These are phyloP conservation scores for Agrocybe pediades DNA, from an alignment of 768 basidiomycete species.

Conservation along the genomic window DNA sequence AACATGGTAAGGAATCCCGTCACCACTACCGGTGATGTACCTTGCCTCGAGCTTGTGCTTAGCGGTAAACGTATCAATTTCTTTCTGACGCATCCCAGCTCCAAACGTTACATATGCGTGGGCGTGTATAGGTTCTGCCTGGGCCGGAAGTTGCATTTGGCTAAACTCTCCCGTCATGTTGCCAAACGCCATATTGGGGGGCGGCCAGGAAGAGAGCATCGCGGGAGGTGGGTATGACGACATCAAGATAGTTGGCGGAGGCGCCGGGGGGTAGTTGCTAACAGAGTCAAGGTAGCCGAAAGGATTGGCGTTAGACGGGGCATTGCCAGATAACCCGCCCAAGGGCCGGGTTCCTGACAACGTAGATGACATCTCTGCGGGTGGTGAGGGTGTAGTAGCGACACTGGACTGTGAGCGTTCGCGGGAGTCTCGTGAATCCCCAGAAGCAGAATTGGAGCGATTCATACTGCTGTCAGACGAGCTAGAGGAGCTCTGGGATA, in stretches of 20 bases:
- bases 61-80: conserved; percentile 78
- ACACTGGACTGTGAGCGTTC: conserved; percentile 24
- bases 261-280: conserved; percentile 28
- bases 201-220: conserved; percentile 36
- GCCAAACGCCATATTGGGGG: conserved; percentile 27
- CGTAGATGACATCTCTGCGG: conserved; percentile 1
- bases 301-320: conserved; percentile 41
- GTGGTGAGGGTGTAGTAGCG: conserved; percentile 30
- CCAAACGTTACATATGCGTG: conserved; percentile 87
- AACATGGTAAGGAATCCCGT: conserved; percentile 75
- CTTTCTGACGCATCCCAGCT: conserved; percentile 82
- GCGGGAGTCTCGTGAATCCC: conserved; percentile 11
- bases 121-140: conserved; percentile 61
- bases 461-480: conserved; percentile 11
- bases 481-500: conserved; percentile 16
- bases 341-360: not conserved
- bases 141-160: conserved; percentile 42
- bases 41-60: conserved; percentile 63
- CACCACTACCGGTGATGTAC: conserved; percentile 49
- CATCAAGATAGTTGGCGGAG: conserved; percentile 31
- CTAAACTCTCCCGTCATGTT: conserved; percentile 13
- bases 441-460: conserved; percentile 13
- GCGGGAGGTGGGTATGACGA: conserved; percentile 33
- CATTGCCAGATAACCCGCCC: conserved; percentile 3
- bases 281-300: conserved; percentile 60